These are phyloP conservation scores for Trypethelium eluteriae DNA, from an alignment of 495 filamentous ascomycete species.

Conservation along the genomic window DNA sequence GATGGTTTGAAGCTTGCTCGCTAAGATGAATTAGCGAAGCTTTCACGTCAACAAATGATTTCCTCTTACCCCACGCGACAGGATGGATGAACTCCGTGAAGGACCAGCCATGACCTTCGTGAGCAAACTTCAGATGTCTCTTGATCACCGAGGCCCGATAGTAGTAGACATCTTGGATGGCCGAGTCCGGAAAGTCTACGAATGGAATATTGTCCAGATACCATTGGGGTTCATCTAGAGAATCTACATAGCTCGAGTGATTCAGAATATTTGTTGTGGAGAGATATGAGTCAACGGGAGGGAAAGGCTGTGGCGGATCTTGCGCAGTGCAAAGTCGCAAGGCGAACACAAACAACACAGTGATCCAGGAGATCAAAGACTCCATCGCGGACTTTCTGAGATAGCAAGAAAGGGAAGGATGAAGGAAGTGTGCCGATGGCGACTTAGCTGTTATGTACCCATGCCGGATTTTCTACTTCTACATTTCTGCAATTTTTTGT, in stretches of 20 bases:
- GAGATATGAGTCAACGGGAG: constrained; percentile 21
- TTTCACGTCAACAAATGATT: background rate
- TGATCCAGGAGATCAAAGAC: background rate
- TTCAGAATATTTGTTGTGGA: constrained; percentile 22
- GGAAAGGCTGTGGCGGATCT: constrained; percentile 21
- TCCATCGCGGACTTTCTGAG: background rate
- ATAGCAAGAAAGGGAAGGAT: no score
- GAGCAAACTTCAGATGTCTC: constrained; percentile 39
- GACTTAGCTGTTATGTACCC: no score
- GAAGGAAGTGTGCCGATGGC: no score
- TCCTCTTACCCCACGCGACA: constrained; percentile 32
- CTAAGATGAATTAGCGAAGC: constrained; percentile 2
- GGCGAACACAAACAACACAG: background rate
- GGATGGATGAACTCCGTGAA: constrained; percentile 41
- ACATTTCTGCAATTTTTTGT: background rate
- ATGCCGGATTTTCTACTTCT: background rate
- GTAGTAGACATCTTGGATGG: constrained; percentile 43
- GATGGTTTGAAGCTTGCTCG: constrained; percentile 34
- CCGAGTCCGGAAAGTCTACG: constrained; percentile 42
- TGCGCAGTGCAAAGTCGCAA: background rate
- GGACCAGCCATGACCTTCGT: constrained; percentile 39
- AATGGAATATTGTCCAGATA: constrained; percentile 42
- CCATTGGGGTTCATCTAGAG: constrained; percentile 28
- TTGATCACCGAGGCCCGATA: constrained; percentile 40
- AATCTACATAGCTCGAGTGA: constrained; percentile 24